Evolutionary conservation across 306 rosid species (phyloP).

Genomic region (Geum urbanum): DNA sequence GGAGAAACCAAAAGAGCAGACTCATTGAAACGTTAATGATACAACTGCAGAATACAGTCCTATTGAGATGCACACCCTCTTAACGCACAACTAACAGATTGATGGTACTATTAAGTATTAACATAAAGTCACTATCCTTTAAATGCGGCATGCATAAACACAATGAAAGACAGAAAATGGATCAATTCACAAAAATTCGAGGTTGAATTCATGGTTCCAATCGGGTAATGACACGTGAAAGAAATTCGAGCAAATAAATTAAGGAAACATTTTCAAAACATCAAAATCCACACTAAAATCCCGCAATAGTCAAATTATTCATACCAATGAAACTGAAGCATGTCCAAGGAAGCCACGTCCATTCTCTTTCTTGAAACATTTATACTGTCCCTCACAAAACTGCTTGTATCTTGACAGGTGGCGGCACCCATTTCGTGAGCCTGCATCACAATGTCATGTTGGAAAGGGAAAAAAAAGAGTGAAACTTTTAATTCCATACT

Average conservation of each 20-base stretch:
- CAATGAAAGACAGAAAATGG: background rate
- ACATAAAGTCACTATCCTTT: background rate
- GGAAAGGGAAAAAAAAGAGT: constrained; percentile 3
- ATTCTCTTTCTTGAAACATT: constrained; percentile 86
- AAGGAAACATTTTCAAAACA: background rate
- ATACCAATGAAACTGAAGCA: constrained; percentile 99
- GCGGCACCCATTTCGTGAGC: constrained; percentile 97
- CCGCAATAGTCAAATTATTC: background rate
- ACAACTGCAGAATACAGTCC: background rate
- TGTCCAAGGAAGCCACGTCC: constrained; percentile 90
- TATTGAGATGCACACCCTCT: background rate
- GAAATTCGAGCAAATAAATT: background rate
- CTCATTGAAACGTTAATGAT: background rate
- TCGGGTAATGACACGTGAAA: no score
- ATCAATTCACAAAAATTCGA: background rate
- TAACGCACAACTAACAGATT: background rate
- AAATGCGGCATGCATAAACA: background rate
- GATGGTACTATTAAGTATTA: background rate
- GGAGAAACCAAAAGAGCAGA: background rate
- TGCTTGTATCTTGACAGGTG: constrained; percentile 91
- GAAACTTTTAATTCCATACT: background rate
- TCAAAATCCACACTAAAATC: background rate
- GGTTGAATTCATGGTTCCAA: background rate
- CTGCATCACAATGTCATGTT: constrained; percentile 40
- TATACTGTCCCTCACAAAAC: constrained; percentile 76